Base-by-base conservation (phyloP, 2,329 filamentous ascomycete genomes). In the Decorospora gaudefroyi region DNA sequence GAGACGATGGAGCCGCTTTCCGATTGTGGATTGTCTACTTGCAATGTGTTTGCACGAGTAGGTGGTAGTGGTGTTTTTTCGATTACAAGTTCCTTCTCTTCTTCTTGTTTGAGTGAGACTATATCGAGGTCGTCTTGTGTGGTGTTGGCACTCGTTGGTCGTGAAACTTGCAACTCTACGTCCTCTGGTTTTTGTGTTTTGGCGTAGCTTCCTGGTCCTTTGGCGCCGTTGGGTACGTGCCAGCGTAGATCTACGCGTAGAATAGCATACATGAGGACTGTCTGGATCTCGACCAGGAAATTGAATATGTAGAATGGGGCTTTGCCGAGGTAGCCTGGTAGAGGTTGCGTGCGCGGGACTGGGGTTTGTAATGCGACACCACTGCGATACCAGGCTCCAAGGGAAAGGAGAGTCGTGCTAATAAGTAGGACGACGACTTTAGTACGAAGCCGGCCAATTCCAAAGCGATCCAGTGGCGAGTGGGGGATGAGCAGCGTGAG, bases 271-370 rank as follows among this genome's bases (percentile, higher is more conserved):
- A 84, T 72, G 39, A 77, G 79, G 4, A 92, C 77, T 25, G 90
- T 82, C 16, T 86, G 63, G 27, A 91, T 73, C 70, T 95, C 90
- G 25, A 91, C 76, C 11, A 74, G 74, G 63, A 88, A 95, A 72
- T 88, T 87, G 74, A 93, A 88, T 62, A 83, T 72, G 73, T 93
- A 95, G 74, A 90, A 95, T 59, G 80, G 82, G 1, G 83, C 80
- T 65, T 85, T 87, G 61, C 74, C 74, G 59, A 89, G 80, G 65
- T 85, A 92, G 79, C 84, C 87, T 4, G 84, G 84, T 2, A 87
- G 83, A 30, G 73, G 42, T 61, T 57, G 3, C 76, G 81, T 18
- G 77, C 78, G 16, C 4, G 70, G 63, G 1, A 71, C 62, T 1
- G 73, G 71, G 0, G 74, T 62, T 42, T 75, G 74, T 68, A 78